Conservation (phyloP, 2,329 filamentous ascomycete species). For the Talaromyces sp. region DNA sequence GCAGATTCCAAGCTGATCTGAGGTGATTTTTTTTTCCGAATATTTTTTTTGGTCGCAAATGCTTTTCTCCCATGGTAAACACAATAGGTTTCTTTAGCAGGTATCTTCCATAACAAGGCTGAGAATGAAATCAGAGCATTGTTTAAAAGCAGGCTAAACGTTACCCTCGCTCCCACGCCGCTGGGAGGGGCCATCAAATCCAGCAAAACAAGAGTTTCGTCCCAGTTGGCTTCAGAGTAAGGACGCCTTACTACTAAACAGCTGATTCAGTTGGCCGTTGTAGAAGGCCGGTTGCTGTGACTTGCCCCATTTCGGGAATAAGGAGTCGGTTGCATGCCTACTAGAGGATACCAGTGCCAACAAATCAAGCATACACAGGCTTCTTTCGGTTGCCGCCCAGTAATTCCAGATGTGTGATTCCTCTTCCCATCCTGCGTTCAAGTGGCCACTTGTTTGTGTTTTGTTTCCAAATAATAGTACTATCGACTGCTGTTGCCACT, state of each 20-base stretch:
- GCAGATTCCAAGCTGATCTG: not conserved
- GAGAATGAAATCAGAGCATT: not conserved
- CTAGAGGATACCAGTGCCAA: slow-evolving; percentile 2
- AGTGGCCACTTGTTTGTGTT: not conserved
- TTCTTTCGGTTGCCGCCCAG: not conserved
- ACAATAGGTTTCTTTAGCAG: not conserved
- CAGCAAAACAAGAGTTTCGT: not conserved
- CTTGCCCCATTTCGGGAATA: slow-evolving; percentile 6
- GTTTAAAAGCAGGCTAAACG: not conserved
- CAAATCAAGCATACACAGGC: slow-evolving; percentile 3
- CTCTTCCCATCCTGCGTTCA: not conserved
- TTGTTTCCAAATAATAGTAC: not conserved
- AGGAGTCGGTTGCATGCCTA: slow-evolving; percentile 2
- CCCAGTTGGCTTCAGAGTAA: not conserved
- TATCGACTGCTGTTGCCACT: not conserved
- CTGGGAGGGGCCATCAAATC: not conserved
- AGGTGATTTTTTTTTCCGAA: not conserved
- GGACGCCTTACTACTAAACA: not conserved
- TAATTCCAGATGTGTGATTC: not conserved
- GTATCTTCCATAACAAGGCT: not conserved
- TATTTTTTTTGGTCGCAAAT: not conserved
- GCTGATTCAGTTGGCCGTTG: not conserved
- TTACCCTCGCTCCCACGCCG: not conserved
- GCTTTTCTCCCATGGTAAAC: not conserved
- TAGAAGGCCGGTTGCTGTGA: slow-evolving; percentile 5